Percentiles rank a stretch among this genome's conserved stretches.
Evolutionary conservation across 2,329 filamentous ascomycete species (phyloP).

Genomic region (Fusarium goolgardi): DNA sequence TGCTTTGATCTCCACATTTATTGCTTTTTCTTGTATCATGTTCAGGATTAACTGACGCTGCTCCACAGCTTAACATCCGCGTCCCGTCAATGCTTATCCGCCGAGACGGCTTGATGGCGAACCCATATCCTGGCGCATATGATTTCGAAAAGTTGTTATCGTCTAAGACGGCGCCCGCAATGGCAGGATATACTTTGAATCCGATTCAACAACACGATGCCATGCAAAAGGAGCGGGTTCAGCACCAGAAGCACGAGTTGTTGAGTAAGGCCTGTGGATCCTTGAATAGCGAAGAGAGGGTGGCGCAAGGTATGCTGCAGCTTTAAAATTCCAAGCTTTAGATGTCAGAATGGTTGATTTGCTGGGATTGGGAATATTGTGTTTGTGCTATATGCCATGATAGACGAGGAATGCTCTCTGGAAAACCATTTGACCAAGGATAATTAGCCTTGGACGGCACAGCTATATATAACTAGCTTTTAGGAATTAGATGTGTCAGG

Average conservation of each 20-base stretch:
- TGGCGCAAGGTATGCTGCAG: constrained; percentile 55
- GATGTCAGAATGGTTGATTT: background rate
- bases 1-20: constrained; percentile 4
- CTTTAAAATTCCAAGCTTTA: constrained; percentile 4
- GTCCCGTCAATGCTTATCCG: constrained; percentile 72
- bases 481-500: constrained; percentile 2
- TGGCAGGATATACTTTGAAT: constrained; percentile 54
- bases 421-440: background rate
- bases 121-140: constrained; percentile 56
- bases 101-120: constrained; percentile 62
- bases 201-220: constrained; percentile 62
- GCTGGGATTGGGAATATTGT: background rate
- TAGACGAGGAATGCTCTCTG: background rate
- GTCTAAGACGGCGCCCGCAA: constrained; percentile 51
- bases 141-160: constrained; percentile 61
- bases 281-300: constrained; percentile 53
- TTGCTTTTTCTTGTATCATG: constrained; percentile 28
- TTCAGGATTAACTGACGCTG: constrained; percentile 21
- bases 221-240: constrained; percentile 59
- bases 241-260: constrained; percentile 58
- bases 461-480: constrained; percentile 3
- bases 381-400: background rate
- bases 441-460: background rate
- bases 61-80: constrained; percentile 64
- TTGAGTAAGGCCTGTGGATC: constrained; percentile 55